These are phyloP conservation scores for Blastomyces emzantsi DNA, from an alignment of 2,329 filamentous ascomycete species.

Conservation along the genomic window DNA sequence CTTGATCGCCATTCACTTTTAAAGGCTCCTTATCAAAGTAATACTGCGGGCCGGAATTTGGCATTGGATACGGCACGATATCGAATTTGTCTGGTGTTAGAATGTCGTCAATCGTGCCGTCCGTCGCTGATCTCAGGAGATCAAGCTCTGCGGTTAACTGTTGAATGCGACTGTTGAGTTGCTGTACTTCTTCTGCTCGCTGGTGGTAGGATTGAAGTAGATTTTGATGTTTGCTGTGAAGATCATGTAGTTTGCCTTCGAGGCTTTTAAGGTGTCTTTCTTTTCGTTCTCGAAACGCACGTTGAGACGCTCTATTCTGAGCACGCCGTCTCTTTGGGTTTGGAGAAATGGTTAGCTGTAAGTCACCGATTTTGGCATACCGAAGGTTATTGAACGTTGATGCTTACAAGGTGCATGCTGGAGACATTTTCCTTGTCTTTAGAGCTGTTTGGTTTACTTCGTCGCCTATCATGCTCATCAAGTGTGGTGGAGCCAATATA, in stretches of 20 bases:
- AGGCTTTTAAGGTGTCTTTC: slow-evolving; percentile 79
- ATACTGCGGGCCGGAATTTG: slow-evolving; percentile 18
- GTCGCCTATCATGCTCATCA: slow-evolving; percentile 19
- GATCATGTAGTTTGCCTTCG: slow-evolving; percentile 65
- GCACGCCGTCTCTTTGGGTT: slow-evolving; percentile 72
- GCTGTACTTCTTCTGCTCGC: slow-evolving; percentile 24
- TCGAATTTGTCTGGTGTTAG: slow-evolving; percentile 23
- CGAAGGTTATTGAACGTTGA: neutral
- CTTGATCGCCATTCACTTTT: slow-evolving; percentile 20
- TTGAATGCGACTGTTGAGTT: slow-evolving; percentile 21
- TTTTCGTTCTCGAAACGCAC: slow-evolving; percentile 80
- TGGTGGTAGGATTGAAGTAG: slow-evolving; percentile 25
- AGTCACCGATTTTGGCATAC: neutral
- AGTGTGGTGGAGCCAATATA: slow-evolving; percentile 20
- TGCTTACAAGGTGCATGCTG: slow-evolving; percentile 25
- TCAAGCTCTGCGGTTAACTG: slow-evolving; percentile 22
- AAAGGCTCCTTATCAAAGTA: slow-evolving; percentile 21
- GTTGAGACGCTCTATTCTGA: slow-evolving; percentile 77
- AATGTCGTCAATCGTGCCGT: slow-evolving; percentile 19
- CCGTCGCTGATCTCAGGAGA: slow-evolving; percentile 15
- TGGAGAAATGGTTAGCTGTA: slow-evolving; percentile 12
- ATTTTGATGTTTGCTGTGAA: slow-evolving; percentile 33
- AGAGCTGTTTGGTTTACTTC: slow-evolving; percentile 16
- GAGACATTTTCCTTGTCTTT: slow-evolving; percentile 22
- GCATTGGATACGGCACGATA: slow-evolving; percentile 20